Evolutionary conservation across 768 basidiomycete genomes (phyloP), one percentile per base, ranked within the genome.

Genomic region (Tylopilus subfusipes): DNA sequence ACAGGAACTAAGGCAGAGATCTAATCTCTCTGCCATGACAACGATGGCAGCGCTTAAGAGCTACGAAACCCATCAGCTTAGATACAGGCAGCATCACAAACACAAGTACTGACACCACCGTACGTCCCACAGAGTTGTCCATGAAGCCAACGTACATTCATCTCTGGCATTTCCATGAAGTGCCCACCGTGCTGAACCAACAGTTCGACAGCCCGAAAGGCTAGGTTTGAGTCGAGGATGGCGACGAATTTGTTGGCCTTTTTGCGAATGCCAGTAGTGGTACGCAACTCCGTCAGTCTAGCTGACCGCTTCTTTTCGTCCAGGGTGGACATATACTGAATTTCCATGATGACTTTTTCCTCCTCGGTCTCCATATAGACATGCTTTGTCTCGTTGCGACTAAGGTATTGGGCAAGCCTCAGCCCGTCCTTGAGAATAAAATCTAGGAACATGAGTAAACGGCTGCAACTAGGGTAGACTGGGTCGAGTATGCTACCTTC

Each of bases 301-400:
- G n/a, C n/a, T n/a, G n/a, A n/a, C n/a, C n/a, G n/a, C n/a, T n/a
- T n/a, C n/a, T n/a, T n/a, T n/a, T n/a, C n/a, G n/a, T n/a, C n/a
- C n/a, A n/a, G n/a, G n/a, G n/a, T n/a, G n/a, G n/a, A n/a, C n/a
- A n/a, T n/a, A n/a, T n/a, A n/a, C 6, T 59, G 58, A 0, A 59
- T 53, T 13, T 59, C 54, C 58, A 59, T 59, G 0, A 59, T 39
- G 1, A 57, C 33, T 1, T 3, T 12, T 4, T 59, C 55, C 14
- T 59, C 58, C 0, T 48, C 40, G 2, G 55, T 59, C 16, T 59
- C 55, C 58, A 59, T 59, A 12, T 59, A 59, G 0, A 59, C 52
- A 14, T 59, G 55, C 10, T 24, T 42, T 1, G 52, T 47, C 9
- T 53, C 52, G 10, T 59, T 59, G 8, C 49, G 42, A 10, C 58